These are phyloP conservation scores for Amanita pallidorosea DNA, from an alignment of 768 basidiomycete genomes.

Conservation along the genomic window DNA sequence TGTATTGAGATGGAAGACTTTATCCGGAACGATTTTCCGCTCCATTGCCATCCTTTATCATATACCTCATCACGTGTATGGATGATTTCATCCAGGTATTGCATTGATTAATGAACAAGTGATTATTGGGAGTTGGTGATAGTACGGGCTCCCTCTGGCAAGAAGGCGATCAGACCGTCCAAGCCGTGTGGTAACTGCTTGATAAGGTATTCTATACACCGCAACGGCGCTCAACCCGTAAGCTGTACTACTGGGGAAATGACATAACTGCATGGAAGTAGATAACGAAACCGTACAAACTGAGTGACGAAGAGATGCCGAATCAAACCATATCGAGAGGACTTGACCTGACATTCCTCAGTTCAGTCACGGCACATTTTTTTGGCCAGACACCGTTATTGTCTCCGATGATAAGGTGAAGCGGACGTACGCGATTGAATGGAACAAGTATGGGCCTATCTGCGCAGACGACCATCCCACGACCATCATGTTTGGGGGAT, in stretches of 20 bases:
- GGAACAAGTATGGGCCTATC: slow-evolving; percentile 45
- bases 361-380: slow-evolving; percentile 61
- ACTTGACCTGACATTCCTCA: slow-evolving; percentile 7
- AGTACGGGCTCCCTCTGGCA: slow-evolving; percentile 16
- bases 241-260: too few species aligned
- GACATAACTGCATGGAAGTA: too few species aligned
- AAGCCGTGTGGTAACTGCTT: slow-evolving; percentile 11
- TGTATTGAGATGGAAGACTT: not conserved
- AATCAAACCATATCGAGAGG: too few species aligned
- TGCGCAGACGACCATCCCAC: too few species aligned
- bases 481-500: too few species aligned
- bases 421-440: slow-evolving; percentile 42
- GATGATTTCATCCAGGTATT: not conserved
- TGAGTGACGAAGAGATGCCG: too few species aligned
- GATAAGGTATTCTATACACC: not conserved
- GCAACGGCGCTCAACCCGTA: too few species aligned
- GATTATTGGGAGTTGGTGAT: too few species aligned
- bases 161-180: slow-evolving; percentile 34
- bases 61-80: not conserved
- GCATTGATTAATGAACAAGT: too few species aligned
- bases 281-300: too few species aligned
- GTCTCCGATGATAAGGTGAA: too few species aligned
- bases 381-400: slow-evolving; percentile 35
- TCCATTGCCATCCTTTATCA: not conserved
- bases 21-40: not conserved